Conservation (phyloP, 2,329 filamentous ascomycete genomes). For the Arthroderma sp. region DNA sequence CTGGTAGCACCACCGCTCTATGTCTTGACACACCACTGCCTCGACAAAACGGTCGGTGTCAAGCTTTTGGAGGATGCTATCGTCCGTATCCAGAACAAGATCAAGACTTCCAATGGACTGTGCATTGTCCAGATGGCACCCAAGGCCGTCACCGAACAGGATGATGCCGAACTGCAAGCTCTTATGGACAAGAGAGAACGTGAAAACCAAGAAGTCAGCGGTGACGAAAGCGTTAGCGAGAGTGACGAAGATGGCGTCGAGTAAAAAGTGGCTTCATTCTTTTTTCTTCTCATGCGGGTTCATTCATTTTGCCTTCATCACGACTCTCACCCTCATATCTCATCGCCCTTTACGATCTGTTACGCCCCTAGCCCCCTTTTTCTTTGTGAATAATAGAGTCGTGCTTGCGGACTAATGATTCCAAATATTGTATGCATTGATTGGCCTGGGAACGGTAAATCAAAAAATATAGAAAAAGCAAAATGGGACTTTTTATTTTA, state of each 20-base stretch:
- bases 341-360: no score
- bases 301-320: no score
- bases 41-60: slow-evolving; percentile 86
- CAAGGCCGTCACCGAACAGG: slow-evolving; percentile 96
- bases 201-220: slow-evolving; percentile 95
- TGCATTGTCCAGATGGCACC: slow-evolving; percentile 95
- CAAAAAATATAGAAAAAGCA: no score
- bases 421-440: no score
- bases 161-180: slow-evolving; percentile 90
- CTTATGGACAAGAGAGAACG: slow-evolving; percentile 98
- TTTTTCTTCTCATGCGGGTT: no score
- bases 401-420: no score
- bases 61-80: slow-evolving; percentile 78
- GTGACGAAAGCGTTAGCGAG: slow-evolving; percentile 90
- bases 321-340: no score
- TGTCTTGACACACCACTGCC: slow-evolving; percentile 85
- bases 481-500: no score
- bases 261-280: background rate
- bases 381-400: no score
- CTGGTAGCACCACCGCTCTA: slow-evolving; percentile 96
- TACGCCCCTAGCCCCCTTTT: no score
- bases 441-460: no score
- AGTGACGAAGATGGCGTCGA: slow-evolving; percentile 71
- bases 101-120: slow-evolving; percentile 62
- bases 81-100: slow-evolving; percentile 68